Conservation (phyloP, 192 early-diverging fungal genomes). For the Chytriomyces sp. region DNA sequence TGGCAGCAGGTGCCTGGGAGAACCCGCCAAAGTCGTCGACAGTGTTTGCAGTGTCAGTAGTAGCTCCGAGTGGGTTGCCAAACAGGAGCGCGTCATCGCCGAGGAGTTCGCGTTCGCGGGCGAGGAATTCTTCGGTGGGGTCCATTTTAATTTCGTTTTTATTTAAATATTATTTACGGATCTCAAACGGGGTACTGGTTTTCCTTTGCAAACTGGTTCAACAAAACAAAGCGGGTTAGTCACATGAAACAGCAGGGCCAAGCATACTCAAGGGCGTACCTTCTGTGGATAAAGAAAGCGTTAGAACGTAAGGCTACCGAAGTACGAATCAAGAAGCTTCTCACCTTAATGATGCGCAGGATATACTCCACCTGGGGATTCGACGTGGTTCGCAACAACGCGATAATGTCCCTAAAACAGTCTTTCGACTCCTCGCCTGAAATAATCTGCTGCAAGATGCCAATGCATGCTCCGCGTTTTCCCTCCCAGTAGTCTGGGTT, state of each 20-base stretch:
- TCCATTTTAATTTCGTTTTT: neutral
- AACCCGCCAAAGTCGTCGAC: neutral
- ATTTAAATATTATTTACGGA: neutral
- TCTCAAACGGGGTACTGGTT: slow-evolving; percentile 37
- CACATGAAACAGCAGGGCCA: neutral
- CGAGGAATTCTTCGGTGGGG: slow-evolving; percentile 50
- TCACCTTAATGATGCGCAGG: slow-evolving; percentile 59
- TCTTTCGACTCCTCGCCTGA: slow-evolving; percentile 60
- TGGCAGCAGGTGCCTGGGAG: neutral
- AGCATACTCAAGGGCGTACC: neutral
- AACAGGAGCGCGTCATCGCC: slow-evolving; percentile 61
- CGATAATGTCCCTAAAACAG: slow-evolving; percentile 56
- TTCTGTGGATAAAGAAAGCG: neutral
- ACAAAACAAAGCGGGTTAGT: neutral
- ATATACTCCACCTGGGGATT: slow-evolving; percentile 71
- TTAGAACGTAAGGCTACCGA: neutral
- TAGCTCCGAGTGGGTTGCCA: slow-evolving; percentile 38
- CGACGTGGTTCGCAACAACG: slow-evolving; percentile 59
- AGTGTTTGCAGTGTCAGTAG: neutral
- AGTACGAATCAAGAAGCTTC: neutral
- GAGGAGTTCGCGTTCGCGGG: slow-evolving; percentile 57
- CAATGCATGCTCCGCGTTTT: slow-evolving; percentile 67
- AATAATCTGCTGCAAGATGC: slow-evolving; percentile 59
- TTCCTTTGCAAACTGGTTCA: slow-evolving; percentile 43
- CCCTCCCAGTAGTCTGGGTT: slow-evolving; percentile 71